Percentiles rank a stretch among this genome's conserved stretches.
These are phyloP conservation scores for Rubroshorea leprosula DNA, from an alignment of 345 rosid genomes.

Conservation along the genomic window DNA sequence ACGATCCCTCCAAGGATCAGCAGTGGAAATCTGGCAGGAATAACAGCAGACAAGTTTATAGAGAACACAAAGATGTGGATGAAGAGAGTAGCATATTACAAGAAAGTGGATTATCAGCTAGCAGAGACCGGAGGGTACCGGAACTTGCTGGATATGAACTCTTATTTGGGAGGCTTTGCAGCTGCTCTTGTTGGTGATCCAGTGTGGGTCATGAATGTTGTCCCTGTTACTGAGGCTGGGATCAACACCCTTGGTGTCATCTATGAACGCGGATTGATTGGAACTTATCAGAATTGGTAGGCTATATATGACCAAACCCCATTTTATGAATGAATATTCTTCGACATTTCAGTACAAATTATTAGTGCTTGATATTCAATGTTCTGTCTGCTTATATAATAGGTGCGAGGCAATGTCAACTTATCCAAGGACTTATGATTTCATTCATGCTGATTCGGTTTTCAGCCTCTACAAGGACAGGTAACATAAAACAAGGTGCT, in stretches of 20 bases:
- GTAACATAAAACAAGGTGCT: no score
- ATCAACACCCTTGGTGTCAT: conserved; percentile 72
- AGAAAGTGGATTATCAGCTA: conserved; percentile 53
- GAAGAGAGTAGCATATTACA: conserved; percentile 64
- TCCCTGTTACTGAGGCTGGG: conserved; percentile 58
- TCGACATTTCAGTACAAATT: background rate
- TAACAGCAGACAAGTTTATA: conserved; percentile 41
- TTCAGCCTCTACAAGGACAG: conserved; percentile 63
- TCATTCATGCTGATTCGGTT: conserved; percentile 72
- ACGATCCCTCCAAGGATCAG: conserved; percentile 76
- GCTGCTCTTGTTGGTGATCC: conserved; percentile 72
- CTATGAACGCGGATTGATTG: conserved; percentile 82
- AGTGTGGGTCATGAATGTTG: conserved; percentile 81
- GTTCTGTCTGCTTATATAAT: no score
- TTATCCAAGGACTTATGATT: conserved; percentile 90
- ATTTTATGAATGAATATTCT: no score
- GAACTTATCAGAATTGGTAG: conserved; percentile 93
- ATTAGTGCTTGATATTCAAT: no score
- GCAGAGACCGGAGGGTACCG: conserved; percentile 71
- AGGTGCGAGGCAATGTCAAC: conserved; percentile 98
- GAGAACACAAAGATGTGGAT: conserved; percentile 65
- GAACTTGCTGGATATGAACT: conserved; percentile 86
- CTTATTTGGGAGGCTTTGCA: conserved; percentile 77
- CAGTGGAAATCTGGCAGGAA: conserved; percentile 45
- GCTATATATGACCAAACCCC: background rate